Conservation (phyloP, 805 yeast genomes). For the Ogataea nonfermentans region DNA sequence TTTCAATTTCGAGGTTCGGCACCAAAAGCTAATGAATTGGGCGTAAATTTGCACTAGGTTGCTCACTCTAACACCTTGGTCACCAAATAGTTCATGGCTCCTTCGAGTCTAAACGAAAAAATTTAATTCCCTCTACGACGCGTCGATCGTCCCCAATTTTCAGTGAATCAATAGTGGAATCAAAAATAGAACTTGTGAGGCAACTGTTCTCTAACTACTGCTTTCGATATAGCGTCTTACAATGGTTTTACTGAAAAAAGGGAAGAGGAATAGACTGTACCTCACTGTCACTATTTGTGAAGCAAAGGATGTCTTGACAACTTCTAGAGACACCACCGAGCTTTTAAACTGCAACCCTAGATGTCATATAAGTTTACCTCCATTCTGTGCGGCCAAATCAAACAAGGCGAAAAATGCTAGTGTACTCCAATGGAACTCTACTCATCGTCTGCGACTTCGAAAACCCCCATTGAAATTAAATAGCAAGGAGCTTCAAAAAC, state of each 20-base stretch:
- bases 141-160: slow-evolving; percentile 7
- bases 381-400: slow-evolving; percentile 18
- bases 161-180: too few species aligned
- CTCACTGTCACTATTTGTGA: slow-evolving; percentile 18
- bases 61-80: neutral
- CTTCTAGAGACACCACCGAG: slow-evolving; percentile 5
- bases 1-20: neutral
- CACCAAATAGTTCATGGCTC: slow-evolving; percentile 6
- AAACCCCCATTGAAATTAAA: slow-evolving; percentile 16
- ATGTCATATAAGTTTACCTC: slow-evolving; percentile 19
- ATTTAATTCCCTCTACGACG: slow-evolving; percentile 5
- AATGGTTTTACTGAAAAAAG: slow-evolving; percentile 14
- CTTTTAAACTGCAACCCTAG: slow-evolving; percentile 21
- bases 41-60: neutral
- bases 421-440: slow-evolving; percentile 24
- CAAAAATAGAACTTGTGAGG: too few species aligned
- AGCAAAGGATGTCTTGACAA: slow-evolving; percentile 18
- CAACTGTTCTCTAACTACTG: too few species aligned
- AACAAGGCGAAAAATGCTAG: slow-evolving; percentile 13
- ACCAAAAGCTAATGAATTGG: neutral
- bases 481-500: slow-evolving; percentile 6
- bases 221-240: neutral
- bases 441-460: slow-evolving; percentile 14
- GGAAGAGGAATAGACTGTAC: slow-evolving; percentile 10
- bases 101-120: slow-evolving; percentile 4